Conservation (phyloP, 129 eudicot species). For the Chrysanthemum seticuspe region DNA sequence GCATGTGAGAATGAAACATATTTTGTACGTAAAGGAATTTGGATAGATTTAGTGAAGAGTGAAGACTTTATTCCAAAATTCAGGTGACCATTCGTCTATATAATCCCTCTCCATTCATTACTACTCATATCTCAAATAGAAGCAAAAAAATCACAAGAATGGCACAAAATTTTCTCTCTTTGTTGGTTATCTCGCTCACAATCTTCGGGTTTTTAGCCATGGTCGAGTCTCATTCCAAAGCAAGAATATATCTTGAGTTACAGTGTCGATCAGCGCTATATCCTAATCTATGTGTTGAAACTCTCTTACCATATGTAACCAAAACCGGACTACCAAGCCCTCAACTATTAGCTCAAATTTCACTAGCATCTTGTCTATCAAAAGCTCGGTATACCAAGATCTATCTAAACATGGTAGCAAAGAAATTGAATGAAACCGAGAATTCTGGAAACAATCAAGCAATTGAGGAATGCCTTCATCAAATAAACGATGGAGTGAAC, state of each 20-base stretch:
- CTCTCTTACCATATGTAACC: conserved; percentile 34
- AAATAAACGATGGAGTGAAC: conserved; percentile 52
- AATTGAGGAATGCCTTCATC: conserved; percentile 44
- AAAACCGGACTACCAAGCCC: conserved; percentile 32
- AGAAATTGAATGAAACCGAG: conserved; percentile 26
- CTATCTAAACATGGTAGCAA: conserved; percentile 32
- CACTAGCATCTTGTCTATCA: conserved; percentile 42
- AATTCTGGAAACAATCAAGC: conserved; percentile 33
- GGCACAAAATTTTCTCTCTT: conserved; percentile 26
- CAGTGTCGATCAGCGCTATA: conserved; percentile 54
- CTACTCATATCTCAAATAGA: conserved; percentile 4
- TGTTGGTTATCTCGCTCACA: conserved; percentile 27
- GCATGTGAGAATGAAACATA: conserved; percentile 33
- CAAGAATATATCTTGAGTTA: conserved; percentile 43
- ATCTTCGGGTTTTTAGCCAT: conserved; percentile 29
- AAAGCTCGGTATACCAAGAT: conserved; percentile 45
- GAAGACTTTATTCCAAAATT: conserved; percentile 12
- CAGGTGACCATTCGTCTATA: conserved; percentile 23
- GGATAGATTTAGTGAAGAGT: conserved; percentile 6
- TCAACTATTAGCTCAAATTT: conserved; percentile 46
- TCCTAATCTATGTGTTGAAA: conserved; percentile 42
- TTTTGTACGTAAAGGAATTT: conserved; percentile 29
- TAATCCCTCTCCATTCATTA: conserved; percentile 10
- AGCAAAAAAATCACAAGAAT: conserved; percentile 18
- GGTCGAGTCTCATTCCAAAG: conserved; percentile 42